A percentile compares a stretch with the other conserved stretches of the same genome.
Conservation (phyloP, 306 rosid species). For the Psophocarpus tetragonolobus region DNA sequence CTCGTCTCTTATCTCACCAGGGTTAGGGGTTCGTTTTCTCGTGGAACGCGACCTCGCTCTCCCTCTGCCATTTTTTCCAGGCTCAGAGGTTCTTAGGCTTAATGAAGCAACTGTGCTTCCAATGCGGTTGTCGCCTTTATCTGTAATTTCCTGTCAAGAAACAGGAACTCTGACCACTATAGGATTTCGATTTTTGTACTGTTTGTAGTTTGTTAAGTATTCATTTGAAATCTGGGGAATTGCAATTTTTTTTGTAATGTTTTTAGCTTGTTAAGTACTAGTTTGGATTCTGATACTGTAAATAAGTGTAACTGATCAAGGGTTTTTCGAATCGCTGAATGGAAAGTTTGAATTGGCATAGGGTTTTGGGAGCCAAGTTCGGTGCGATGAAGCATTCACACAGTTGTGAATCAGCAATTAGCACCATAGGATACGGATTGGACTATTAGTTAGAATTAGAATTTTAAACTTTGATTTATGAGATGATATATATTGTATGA, state of each 20-base stretch:
- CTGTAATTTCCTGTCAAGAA: not conserved
- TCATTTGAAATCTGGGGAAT: not conserved
- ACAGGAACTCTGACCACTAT: not conserved
- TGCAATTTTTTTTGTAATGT: slow-evolving; percentile 12
- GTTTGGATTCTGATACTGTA: slow-evolving; percentile 36
- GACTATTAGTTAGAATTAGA: not conserved
- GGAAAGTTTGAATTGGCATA: not conserved
- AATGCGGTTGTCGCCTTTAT: too few relatives aligned
- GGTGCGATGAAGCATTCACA: too few relatives aligned
- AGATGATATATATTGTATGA: not conserved
- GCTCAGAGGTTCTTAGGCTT: slow-evolving; percentile 22
- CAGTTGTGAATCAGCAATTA: too few relatives aligned
- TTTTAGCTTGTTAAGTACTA: slow-evolving; percentile 1
- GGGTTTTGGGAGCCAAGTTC: not conserved
- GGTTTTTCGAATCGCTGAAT: slow-evolving; percentile 30
- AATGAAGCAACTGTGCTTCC: too few relatives aligned
- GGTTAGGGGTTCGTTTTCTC: slow-evolving; percentile 49
- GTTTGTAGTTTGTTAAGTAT: not conserved
- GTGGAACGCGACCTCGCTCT: slow-evolving; percentile 44
- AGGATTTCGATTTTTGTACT: not conserved
- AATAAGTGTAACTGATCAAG: slow-evolving; percentile 40
- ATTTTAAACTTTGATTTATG: not conserved
- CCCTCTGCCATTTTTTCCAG: slow-evolving; percentile 38
- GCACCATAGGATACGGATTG: not conserved
- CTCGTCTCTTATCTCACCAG: slow-evolving; percentile 40